Percentiles rank a stretch among this genome's conserved stretches.
Conservation (phyloP, 345 rosid species). For the Eucalyptus tenuipes region DNA sequence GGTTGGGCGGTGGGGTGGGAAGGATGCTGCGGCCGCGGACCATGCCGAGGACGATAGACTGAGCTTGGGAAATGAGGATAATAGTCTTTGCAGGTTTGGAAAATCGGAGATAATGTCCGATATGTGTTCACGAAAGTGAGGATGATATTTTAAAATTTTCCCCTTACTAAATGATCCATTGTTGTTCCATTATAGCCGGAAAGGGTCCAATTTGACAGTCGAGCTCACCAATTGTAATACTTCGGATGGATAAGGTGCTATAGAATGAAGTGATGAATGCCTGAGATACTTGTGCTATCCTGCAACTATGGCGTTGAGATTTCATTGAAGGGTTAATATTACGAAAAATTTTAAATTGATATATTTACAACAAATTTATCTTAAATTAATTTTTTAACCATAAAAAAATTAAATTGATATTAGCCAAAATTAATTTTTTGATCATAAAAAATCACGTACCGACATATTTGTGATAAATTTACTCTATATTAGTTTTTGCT, state of each 20-base stretch:
- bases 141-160: background rate
- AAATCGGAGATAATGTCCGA: background rate
- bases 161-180: background rate
- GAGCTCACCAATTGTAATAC: too few species aligned
- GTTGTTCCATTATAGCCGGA: background rate
- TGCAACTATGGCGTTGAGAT: rapidly evolving
- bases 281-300: background rate
- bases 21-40: rapidly evolving
- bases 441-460: rapidly evolving
- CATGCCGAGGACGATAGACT: background rate
- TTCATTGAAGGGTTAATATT: background rate
- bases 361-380: too few species aligned
- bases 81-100: background rate
- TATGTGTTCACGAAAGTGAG: background rate
- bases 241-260: background rate
- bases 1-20: background rate
- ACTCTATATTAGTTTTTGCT: rapidly evolving
- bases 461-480: rapidly evolving
- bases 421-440: too few species aligned
- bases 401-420: too few species aligned
- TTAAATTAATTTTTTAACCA: too few species aligned
- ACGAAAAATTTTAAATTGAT: too few species aligned
- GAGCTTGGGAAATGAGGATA: background rate
- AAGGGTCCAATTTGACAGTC: background rate
- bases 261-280: background rate